Base-by-base conservation (phyloP, 2,329 filamentous ascomycete species). In the Acrocalymma vagum region DNA sequence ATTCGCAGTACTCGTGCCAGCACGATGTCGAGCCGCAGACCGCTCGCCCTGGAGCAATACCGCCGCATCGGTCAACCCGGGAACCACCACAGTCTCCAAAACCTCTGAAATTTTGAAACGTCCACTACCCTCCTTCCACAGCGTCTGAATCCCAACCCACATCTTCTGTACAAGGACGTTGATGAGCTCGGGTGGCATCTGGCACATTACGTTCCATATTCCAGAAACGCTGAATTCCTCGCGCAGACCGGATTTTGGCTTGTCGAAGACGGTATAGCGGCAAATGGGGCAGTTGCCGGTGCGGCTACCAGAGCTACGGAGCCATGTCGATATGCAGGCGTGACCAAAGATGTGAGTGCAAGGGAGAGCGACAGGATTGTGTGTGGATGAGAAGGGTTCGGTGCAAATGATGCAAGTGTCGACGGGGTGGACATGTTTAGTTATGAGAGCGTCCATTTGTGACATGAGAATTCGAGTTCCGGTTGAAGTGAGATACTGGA, bases 321-420 rank as follows among this genome's bases (percentile, higher is more conserved):
- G 31, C 64, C 64, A 68, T 25, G 33, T 55, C 22, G 42, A 45
- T 21, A 68, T 62, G 39, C 64, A 68, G 7, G 38, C 28, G 24
- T 65, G 45, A 8, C 63, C 63, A 34, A 68, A 64, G 11, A 67
- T 62, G 21, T 68, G 64, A 22, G 53, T 52, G 42, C 64, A 68
- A 9, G 51, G 48, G 6, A 68, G 51, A 2, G 58, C 48, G n/a
- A 65, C 62, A 2, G 63, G 64, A 11, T 53, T 46, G 15, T 65
- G 60, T 3, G 38, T 38, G 1, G 42, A 41, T 22, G 53, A 53
- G 33, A 65, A 66, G 9, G 43, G 29, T 9, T 64, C 59, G 6
- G 49, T 61, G 31, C 63, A 67, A 14, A 67, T 54, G 7, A 48
- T 40, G 33, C 63, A 67, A 8, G 32, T 48, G 18, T 60, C 53